A percentile compares a stretch with the other conserved stretches of the same genome.
Conservation (phyloP, 139 green algal genomes). For the Chlorella sp. region DNA sequence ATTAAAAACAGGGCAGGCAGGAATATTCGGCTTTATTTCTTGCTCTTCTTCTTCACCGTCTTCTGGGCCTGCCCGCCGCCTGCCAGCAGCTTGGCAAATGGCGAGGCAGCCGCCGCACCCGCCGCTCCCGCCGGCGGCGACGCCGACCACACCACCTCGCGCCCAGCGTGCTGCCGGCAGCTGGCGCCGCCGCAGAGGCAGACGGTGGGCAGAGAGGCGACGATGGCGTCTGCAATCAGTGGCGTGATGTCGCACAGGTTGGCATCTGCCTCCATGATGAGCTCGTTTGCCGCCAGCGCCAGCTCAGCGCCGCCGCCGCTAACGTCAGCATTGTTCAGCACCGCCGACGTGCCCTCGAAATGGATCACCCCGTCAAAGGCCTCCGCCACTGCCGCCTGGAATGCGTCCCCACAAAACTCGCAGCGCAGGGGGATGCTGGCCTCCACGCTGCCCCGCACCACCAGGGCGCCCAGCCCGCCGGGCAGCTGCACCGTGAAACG, state of each 20-base stretch:
- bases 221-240: neutral
- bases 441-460: constrained; percentile 2
- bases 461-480: neutral
- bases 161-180: constrained; percentile 11
- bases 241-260: constrained; percentile 16
- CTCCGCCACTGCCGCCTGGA: neutral
- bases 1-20: neutral
- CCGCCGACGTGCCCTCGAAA: neutral
- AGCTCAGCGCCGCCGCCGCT: neutral
- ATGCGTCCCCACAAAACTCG: constrained; percentile 11
- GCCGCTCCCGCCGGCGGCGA: neutral
- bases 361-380: constrained; percentile 21
- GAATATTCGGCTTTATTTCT: neutral
- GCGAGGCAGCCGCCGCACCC: neutral
- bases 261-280: neutral
- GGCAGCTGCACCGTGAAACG: constrained; percentile 6
- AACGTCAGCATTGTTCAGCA: neutral
- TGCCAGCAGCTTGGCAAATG: constrained; percentile 6
- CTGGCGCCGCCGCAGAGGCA: constrained; percentile 35
- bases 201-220: constrained; percentile 20
- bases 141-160: constrained; percentile 10
- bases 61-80: neutral
- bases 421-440: constrained; percentile 12
- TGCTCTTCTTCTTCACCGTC: neutral
- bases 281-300: constrained; percentile 8